These are phyloP conservation scores for Eimeria brunetti DNA, from an alignment of 169 alveolate species.

Conservation along the genomic window DNA sequence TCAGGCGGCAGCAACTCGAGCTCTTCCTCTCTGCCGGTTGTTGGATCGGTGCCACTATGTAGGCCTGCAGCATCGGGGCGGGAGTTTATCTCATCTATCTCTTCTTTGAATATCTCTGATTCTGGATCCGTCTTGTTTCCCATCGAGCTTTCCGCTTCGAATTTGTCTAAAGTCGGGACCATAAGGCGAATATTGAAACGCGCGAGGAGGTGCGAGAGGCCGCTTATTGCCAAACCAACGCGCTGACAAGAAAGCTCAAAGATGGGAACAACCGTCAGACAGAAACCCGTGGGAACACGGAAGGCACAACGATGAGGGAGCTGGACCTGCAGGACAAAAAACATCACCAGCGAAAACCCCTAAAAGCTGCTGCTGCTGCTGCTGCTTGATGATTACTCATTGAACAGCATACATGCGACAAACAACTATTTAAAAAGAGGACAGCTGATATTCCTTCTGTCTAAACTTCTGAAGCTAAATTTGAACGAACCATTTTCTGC, in stretches of 20 bases:
- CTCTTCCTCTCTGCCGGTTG: not conserved
- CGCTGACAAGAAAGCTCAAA: conserved; percentile 81
- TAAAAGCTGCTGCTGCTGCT: not conserved
- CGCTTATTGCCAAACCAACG: conserved; percentile 84
- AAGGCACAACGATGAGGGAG: conserved; percentile 84
- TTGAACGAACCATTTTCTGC: not conserved
- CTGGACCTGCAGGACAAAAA: conserved; percentile 58
- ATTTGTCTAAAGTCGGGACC: conserved; percentile 64
- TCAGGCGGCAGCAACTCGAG: conserved; percentile 69
- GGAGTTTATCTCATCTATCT: not conserved
- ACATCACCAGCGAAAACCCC: not conserved
- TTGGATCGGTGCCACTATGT: not conserved
- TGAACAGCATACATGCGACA: not conserved
- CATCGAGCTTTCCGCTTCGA: conserved; percentile 35
- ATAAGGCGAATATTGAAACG: conserved; percentile 85
- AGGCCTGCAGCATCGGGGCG: not conserved
- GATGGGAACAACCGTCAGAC: conserved; percentile 83
- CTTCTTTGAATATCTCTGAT: not conserved
- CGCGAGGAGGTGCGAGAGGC: conserved; percentile 84
- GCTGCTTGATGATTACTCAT: not conserved
- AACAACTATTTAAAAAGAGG: not conserved
- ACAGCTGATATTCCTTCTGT: too few relatives aligned
- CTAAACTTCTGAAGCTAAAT: too few relatives aligned
- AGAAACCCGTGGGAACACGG: conserved; percentile 81
- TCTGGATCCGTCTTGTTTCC: not conserved